Base-by-base conservation (phyloP, 768 basidiomycete genomes). In the Gautieria morchelliformis region DNA sequence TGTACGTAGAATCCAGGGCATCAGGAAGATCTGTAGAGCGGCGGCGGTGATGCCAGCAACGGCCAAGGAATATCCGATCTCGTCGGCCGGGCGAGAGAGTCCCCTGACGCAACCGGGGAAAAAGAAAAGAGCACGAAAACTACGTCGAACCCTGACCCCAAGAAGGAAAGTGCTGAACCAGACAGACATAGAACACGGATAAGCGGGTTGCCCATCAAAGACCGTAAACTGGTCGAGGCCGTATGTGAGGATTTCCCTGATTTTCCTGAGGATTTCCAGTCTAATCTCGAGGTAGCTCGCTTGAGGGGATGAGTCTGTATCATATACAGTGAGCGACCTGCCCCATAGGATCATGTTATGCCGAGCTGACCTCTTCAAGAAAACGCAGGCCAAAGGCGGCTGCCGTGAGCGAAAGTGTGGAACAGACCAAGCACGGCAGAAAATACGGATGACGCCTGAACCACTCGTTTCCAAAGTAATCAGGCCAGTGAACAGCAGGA, bases 41-140 rank as follows among this genome's bases (percentile, higher is more conserved):
- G 74, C 74, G 20, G 81, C 72, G 52, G 80, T 74, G 11, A 63
- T 51, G 32, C 83, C 84, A 4, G 79, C 72, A 20, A 71, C 64
- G 8, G 83, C 77, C 41, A 86, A 74, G 10, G 82, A 76, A 62
- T 78, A 77, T 20, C 84, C 84, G 54, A 85, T 86, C 65, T 83
- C 72, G 40, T 77, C 74, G 7, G 76, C 72, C 80, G 78, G 75
- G 63, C 85, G 81, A 9, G 74, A 72, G 0, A 87, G 70, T 0
- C 85, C 84, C 85, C 85, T 3, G 70, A 64, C 37, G 71, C 60
- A 42, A 86, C 66, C 12, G 81, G 74, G 15, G 85, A 81, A 65
- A 83, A 87, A 58, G 80, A 83, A 63, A 81, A 84, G 33, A 87
- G 72, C 12, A 84, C 82, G 62, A 86, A 86, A 8, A 84, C 78